phyloP scores from a whole-genome alignment of 495 filamentous ascomycete genomes.

The Cryomyces minteri region DNA sequence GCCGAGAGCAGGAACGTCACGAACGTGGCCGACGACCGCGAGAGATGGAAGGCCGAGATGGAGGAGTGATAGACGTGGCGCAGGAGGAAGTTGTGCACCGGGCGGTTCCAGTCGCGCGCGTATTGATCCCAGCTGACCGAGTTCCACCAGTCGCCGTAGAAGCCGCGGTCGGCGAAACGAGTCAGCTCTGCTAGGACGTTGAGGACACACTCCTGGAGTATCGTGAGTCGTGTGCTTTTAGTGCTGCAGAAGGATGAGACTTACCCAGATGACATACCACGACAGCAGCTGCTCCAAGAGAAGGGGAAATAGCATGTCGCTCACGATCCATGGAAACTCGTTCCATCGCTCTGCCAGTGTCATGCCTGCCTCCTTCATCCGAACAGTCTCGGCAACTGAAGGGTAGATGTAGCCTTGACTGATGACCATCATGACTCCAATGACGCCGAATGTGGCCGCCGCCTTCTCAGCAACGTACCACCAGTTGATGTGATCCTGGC shows the following conservation, averaged over 20 bases:
- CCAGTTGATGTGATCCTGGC: slow-evolving; percentile 49
- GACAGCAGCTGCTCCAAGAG: slow-evolving; percentile 53
- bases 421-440: slow-evolving; percentile 40
- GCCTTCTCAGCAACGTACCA: slow-evolving; percentile 51
- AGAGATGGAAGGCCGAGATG: slow-evolving; percentile 50
- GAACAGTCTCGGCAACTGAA: slow-evolving; percentile 42
- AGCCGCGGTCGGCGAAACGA: slow-evolving; percentile 55
- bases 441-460: slow-evolving; percentile 45
- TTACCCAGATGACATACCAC: slow-evolving; percentile 56
- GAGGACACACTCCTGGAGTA: slow-evolving; percentile 39
- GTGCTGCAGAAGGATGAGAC: too few relatives aligned
- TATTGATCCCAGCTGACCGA: slow-evolving; percentile 44
- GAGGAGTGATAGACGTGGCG: slow-evolving; percentile 58
- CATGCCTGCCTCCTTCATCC: slow-evolving; percentile 43
- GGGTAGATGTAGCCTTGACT: slow-evolving; percentile 39
- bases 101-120: slow-evolving; percentile 57
- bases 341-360: slow-evolving; percentile 36
- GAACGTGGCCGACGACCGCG: slow-evolving; percentile 48
- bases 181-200: slow-evolving; percentile 60
- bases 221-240: too few relatives aligned
- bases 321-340: slow-evolving; percentile 50
- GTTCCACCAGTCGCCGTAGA: slow-evolving; percentile 55
- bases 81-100: slow-evolving; percentile 52
- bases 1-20: slow-evolving; percentile 56
- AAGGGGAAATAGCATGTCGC: slow-evolving; percentile 54